Base-by-base conservation (phyloP, 345 rosid species). In the Eucalyptus virginea region DNA sequence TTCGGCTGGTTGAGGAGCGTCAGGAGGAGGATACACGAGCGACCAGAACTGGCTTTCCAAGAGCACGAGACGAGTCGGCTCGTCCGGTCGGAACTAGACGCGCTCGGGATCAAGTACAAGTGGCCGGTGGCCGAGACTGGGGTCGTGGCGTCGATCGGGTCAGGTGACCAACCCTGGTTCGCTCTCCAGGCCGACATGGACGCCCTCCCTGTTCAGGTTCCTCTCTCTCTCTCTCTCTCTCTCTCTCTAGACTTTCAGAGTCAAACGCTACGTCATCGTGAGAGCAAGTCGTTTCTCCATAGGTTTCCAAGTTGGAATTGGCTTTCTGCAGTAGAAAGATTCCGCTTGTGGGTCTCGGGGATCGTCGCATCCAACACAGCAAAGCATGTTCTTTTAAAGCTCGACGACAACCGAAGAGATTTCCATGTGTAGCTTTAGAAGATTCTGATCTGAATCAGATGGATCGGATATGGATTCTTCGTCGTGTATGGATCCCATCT, bases 161-260 rank as follows among this genome's bases (percentile, higher is more conserved):
- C 92, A 3, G 94, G 96, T 17, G 3, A 23, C 34, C 87, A 92
- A 37, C 96, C 94, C 8, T 94, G 91, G 92, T 93, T 94, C 91
- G 95, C 92, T 45, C 94, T 94, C 19, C 83, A 94, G 89, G 96
- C 95, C 12, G 96, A 94, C 91, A 94, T 94, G 95, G 96, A 94
- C 65, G 96, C 96, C 3, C 95, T 94, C 24, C 94, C 93, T 6
- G 88, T 94, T 88, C 94, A 92, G 94, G 95, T 94, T 34, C 44
- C 37, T 51, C 23, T 16, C 52, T 15, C 52, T 50, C 51, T 48
- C 12, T 47, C 48, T 45, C 42, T 40, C 49, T 47, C 51, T 50
- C 54, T 34, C 49, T 23, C 60, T 12, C 19, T 12, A 10, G 54
- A 51, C 21, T 51, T 51, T 51, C 54, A 51, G 21, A 51, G 21